Evolutionary conservation across 1,284 basidiomycete genomes (phyloP).

Genomic region (Irpex rosettiformis): DNA sequence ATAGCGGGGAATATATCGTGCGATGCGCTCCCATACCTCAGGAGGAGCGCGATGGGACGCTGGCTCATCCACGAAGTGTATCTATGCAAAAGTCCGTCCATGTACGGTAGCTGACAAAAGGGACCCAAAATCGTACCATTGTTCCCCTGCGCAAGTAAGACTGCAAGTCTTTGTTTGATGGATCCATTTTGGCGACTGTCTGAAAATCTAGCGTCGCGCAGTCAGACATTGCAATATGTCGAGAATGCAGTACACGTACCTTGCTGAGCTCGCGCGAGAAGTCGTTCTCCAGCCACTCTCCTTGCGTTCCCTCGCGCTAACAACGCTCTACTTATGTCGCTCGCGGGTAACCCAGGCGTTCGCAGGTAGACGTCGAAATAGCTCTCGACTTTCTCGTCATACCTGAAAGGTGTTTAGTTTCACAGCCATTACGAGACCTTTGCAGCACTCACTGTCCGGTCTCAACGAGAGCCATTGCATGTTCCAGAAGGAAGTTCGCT

Average conservation of each 20-base stretch:
- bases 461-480: conserved; percentile 51
- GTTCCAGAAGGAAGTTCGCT: conserved; percentile 58
- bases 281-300: conserved; percentile 47
- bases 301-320: conserved; percentile 56
- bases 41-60: conserved; percentile 55
- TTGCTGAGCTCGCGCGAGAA: conserved; percentile 54
- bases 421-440: not conserved
- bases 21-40: conserved; percentile 67
- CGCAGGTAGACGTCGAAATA: conserved; percentile 61
- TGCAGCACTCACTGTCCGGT: conserved; percentile 35
- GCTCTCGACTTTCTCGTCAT: conserved; percentile 58
- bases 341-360: conserved; percentile 51
- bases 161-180: conserved; percentile 51
- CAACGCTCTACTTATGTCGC: conserved; percentile 49
- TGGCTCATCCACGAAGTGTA: conserved; percentile 49
- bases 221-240: not conserved
- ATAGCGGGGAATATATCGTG: conserved; percentile 54
- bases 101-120: not conserved
- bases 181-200: conserved; percentile 53
- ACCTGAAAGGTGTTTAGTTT: conserved; percentile 34
- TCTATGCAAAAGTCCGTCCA: conserved; percentile 29
- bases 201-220: conserved; percentile 45
- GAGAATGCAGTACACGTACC: conserved; percentile 33
- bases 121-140: conserved; percentile 32
- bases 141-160: conserved; percentile 44